These are phyloP conservation scores for Mycena vulgaris DNA, from an alignment of 768 basidiomycete genomes.

Conservation along the genomic window DNA sequence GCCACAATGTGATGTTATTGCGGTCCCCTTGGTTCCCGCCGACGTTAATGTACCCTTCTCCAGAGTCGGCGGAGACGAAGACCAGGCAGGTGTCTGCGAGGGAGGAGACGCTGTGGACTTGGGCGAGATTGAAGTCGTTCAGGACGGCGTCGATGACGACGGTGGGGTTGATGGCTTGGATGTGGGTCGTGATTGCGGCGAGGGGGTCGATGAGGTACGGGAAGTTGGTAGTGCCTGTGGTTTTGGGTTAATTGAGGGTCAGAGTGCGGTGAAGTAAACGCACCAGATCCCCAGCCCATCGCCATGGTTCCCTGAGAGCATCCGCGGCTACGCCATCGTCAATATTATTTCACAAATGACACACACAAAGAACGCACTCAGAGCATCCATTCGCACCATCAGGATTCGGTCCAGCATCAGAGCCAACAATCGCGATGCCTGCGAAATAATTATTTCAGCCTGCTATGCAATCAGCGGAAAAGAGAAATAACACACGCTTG, in stretches of 20 bases:
- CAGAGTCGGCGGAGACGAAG: constrained; percentile 52
- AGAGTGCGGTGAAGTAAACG: neutral
- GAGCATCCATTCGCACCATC: constrained; percentile 50
- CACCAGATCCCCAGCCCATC: constrained; percentile 50
- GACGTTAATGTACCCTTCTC: constrained; percentile 62
- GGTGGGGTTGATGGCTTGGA: constrained; percentile 45
- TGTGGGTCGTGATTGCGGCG: constrained; percentile 41
- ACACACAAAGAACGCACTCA: constrained; percentile 38
- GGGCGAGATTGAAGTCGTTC: constrained; percentile 47
- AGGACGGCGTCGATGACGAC: constrained; percentile 42
- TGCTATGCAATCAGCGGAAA: neutral
- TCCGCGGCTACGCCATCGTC: constrained; percentile 39
- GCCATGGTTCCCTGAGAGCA: constrained; percentile 59
- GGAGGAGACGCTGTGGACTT: constrained; percentile 41
- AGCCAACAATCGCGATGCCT: constrained; percentile 55
- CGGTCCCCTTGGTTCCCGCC: constrained; percentile 47
- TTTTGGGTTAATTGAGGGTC: neutral
- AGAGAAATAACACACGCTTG: constrained; percentile 42
- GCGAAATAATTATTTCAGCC: neutral
- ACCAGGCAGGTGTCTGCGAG: constrained; percentile 51
- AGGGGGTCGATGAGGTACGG: constrained; percentile 48
- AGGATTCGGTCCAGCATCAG: constrained; percentile 53
- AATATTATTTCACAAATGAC: neutral
- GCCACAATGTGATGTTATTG: constrained; percentile 59
- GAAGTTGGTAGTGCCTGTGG: constrained; percentile 55